Evolutionary conservation across 2,329 filamentous ascomycete species (phyloP), one percentile per base, ranked within the genome.

Genomic region (Alternaria brassicicola): DNA sequence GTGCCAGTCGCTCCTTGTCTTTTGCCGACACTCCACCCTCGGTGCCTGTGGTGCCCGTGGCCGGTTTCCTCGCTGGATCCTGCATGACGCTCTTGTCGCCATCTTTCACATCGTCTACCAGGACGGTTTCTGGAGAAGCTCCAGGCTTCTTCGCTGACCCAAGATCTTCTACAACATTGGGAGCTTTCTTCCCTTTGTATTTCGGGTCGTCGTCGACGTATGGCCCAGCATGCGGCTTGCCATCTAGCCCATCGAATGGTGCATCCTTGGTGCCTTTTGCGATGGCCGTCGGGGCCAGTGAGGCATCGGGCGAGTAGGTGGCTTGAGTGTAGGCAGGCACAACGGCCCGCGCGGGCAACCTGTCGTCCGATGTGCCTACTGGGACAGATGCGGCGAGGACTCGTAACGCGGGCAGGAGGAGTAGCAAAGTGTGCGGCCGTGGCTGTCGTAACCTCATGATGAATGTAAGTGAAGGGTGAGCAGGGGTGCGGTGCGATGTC

Each of bases 21-120:
- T 96, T 97, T 74, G 93, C 90, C 25, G 89, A 92, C 39, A 98
- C 91, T 51, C 94, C 93, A 12, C 93, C 93, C 72, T 93, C 91
- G 2, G 91, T 96, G 36, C 94, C 94, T 4, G 92, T 96, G 45
- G 93, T 94, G 75, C 93, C 85, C 74, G 93, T 93, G 4, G 93
- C 92, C 38, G 86, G 84, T 35, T 85, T 80, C 65, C 92, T 84
- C 73, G 90, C 85, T 63, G 89, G 91, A 76, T 97, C 93, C 72
- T 96, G 91, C 94, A 97, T 97, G 57, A 97, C 92, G 38, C 93
- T 92, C 74, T 96, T 85, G 59, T 87, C 74, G n/a, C 75, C 73
- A 41, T 67, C 84, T 61, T 84, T 78, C 3, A 85, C 83, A 25
- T 79, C 70, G 66, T 73, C 72, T 13, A 68, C 61, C 28, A 67